Conservation (phyloP, 331 rosid species). For the Saraca asoca region DNA sequence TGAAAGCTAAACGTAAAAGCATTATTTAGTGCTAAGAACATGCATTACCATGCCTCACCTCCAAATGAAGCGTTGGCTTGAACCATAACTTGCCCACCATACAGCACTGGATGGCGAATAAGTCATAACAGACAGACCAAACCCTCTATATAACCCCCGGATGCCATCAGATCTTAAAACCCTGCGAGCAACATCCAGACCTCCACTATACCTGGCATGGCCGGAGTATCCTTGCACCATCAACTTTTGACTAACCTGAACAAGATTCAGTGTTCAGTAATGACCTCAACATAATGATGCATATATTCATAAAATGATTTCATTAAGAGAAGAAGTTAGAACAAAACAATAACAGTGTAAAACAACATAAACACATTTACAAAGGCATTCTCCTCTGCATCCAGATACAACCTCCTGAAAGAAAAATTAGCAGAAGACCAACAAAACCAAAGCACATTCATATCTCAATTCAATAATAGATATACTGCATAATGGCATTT, state of each 20-base stretch:
- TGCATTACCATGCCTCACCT: slow-evolving; percentile 71
- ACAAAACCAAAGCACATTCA: slow-evolving; percentile 3
- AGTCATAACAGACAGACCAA: slow-evolving; percentile 87
- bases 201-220: slow-evolving; percentile 72
- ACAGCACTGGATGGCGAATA: slow-evolving; percentile 94
- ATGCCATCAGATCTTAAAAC: slow-evolving; percentile 66
- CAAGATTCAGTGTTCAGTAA: slow-evolving; percentile 17
- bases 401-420: slow-evolving; percentile 4
- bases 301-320: background rate
- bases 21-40: slow-evolving; percentile 22
- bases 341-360: slow-evolving; percentile 2
- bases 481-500: background rate
- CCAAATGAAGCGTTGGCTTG: slow-evolving; percentile 90
- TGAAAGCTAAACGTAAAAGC: slow-evolving; percentile 16
- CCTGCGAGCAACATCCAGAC: slow-evolving; percentile 81
- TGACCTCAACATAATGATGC: slow-evolving; percentile 22
- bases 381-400: background rate
- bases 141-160: slow-evolving; percentile 84
- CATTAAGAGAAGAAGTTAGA: slow-evolving; percentile 27
- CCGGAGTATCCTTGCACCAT: slow-evolving; percentile 98
- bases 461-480: background rate
- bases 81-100: slow-evolving; percentile 98
- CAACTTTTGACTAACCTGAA: slow-evolving; percentile 83
- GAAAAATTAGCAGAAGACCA: slow-evolving; percentile 22
- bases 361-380: slow-evolving; percentile 3